These are phyloP conservation scores for Pleurotus tuber-regium DNA, from an alignment of 768 basidiomycete species.

Conservation along the genomic window DNA sequence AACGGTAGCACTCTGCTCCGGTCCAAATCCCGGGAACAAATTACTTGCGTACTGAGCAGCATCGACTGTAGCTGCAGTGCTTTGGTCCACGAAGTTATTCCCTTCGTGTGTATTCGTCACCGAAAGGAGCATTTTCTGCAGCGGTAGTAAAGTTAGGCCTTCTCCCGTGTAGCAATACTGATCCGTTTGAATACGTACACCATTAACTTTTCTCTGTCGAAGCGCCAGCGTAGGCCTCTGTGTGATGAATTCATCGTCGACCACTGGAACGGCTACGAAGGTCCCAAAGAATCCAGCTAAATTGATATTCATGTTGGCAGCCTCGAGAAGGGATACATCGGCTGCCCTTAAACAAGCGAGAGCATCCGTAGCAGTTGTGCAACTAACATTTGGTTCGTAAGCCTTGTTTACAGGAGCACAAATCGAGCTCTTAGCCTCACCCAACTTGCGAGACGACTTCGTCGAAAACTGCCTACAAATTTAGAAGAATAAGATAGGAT, in stretches of 20 bases:
- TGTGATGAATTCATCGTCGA: slow-evolving; percentile 32
- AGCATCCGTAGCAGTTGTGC: slow-evolving; percentile 14
- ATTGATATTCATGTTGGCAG: slow-evolving; percentile 24
- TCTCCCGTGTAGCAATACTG: too few species aligned
- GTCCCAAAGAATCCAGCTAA: slow-evolving; percentile 26
- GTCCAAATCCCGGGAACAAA: slow-evolving; percentile 22
- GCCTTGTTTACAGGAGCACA: not conserved
- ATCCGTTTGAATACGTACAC: slow-evolving; percentile 20
- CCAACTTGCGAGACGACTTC: slow-evolving; percentile 19
- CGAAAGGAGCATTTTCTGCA: slow-evolving; percentile 17
- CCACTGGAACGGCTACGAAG: slow-evolving; percentile 30
- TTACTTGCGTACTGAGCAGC: slow-evolving; percentile 19
- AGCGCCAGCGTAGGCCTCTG: slow-evolving; percentile 30
- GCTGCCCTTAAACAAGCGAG: slow-evolving; percentile 18
- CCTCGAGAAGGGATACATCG: slow-evolving; percentile 20
- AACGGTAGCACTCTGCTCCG: slow-evolving; percentile 10
- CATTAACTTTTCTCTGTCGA: slow-evolving; percentile 25
- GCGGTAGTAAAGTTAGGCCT: too few species aligned
- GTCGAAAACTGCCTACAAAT: too few species aligned
- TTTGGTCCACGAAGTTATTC: slow-evolving; percentile 22
- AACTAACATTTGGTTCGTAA: slow-evolving; percentile 15
- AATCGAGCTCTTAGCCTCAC: slow-evolving; percentile 12
- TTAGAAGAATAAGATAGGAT: too few species aligned
- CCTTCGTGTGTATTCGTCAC: slow-evolving; percentile 32
- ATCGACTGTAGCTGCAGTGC: slow-evolving; percentile 12